phyloP scores from a whole-genome alignment of 768 basidiomycete species.

The Daedaleopsis sinensis region DNA sequence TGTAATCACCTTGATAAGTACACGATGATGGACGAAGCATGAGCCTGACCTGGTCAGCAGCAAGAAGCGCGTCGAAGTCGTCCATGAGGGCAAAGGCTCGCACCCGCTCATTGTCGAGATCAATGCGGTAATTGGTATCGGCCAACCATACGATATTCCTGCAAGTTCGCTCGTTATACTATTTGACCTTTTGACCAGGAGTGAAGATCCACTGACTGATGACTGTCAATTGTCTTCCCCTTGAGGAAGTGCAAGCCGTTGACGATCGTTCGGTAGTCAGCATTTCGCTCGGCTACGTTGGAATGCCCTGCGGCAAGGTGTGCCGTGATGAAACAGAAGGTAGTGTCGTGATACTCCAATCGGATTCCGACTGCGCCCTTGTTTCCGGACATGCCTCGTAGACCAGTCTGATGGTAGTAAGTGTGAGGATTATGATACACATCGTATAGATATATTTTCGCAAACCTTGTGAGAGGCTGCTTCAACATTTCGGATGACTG shows the following conservation, averaged over 20 bases:
- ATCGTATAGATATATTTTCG: background rate
- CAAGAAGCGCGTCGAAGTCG: constrained; percentile 74
- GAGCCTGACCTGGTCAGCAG: constrained; percentile 76
- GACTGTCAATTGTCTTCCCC: constrained; percentile 86
- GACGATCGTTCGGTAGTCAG: constrained; percentile 88
- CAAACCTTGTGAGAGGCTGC: constrained; percentile 88
- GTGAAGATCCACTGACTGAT: constrained; percentile 66
- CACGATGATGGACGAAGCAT: constrained; percentile 22
- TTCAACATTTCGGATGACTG: constrained; percentile 90
- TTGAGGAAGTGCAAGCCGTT: constrained; percentile 84
- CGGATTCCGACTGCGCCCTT: constrained; percentile 97
- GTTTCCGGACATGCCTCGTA: constrained; percentile 94
- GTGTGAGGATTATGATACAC: background rate
- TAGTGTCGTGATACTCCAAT: constrained; percentile 88
- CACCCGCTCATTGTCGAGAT: constrained; percentile 82
- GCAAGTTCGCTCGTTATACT: background rate
- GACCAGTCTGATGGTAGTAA: constrained; percentile 60
- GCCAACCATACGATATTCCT: constrained; percentile 95
- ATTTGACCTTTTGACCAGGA: background rate
- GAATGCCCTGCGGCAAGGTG: constrained; percentile 96
- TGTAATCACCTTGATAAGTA: background rate
- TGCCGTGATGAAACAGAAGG: constrained; percentile 93
- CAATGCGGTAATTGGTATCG: constrained; percentile 94
- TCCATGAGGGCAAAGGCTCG: constrained; percentile 64
- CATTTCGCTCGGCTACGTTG: constrained; percentile 88